Conservation (phyloP, 768 basidiomycete species). For the Sporobolomyces pararoseus region DNA sequence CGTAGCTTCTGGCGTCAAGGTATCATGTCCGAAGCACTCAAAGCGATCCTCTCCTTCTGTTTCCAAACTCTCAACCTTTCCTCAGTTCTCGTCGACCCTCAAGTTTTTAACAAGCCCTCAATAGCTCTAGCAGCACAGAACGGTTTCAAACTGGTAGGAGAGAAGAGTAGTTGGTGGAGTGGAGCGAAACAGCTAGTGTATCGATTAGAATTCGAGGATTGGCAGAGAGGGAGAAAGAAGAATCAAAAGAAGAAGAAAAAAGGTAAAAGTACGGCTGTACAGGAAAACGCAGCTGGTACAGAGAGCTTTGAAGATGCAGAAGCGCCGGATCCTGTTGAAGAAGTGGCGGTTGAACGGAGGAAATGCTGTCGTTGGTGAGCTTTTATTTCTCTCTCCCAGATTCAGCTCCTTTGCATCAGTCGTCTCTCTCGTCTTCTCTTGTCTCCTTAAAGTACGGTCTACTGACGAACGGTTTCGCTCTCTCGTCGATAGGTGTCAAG, state of each 20-base stretch:
- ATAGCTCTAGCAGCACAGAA: conserved; percentile 1
- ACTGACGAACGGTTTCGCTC: neutral
- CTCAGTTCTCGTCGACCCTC: conserved; percentile 3
- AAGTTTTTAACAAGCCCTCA: neutral
- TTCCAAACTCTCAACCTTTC: conserved; percentile 4
- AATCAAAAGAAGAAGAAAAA: conserved; percentile 5
- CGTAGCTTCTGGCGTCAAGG: conserved; percentile 23
- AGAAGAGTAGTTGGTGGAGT: neutral
- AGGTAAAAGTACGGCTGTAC: neutral
- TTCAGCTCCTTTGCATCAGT: too few species aligned
- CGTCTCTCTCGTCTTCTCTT: too few species aligned
- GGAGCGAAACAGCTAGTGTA: neutral
- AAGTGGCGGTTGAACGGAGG: neutral
- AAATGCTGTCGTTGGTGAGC: conserved; percentile 19
- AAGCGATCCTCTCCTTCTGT: neutral
- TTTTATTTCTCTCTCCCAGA: neutral
- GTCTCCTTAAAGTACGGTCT: neutral
- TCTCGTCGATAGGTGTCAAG: conserved; percentile 12
- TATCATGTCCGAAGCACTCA: conserved; percentile 16
- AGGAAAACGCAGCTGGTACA: neutral
- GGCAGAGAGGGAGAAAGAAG: conserved; percentile 6
- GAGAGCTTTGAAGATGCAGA: neutral
- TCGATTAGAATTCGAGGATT: neutral
- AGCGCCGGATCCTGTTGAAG: neutral
- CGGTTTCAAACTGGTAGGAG: neutral